Evolutionary conservation across 495 filamentous ascomycete genomes (phyloP), one percentile per base, ranked within the genome.

Genomic region (Parachaetomium inaequale): DNA sequence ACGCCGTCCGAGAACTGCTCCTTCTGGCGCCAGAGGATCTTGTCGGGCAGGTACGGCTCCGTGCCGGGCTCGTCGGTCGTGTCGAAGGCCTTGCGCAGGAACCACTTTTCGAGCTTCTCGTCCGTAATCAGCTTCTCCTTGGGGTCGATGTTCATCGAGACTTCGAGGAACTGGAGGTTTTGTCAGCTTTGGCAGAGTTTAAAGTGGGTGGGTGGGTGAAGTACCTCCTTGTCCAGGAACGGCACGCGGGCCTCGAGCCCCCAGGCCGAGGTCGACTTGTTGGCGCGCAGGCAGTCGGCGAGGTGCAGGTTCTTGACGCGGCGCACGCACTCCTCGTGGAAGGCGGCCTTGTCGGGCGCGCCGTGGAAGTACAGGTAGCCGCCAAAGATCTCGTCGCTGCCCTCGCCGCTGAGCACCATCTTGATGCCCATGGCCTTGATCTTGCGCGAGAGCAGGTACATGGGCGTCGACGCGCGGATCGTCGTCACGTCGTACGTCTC

Each of bases 181-280:
- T 55, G 34, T 42, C 25, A 28, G 53, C 7, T 25, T 28, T 6
- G 36, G 7, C 12, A 29, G 2, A 45, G 0, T n/a, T n/a, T n/a
- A n/a, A n/a, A n/a, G n/a, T n/a, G n/a, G n/a, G n/a, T n/a, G n/a
- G n/a, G n/a, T 14, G 23, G 7, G 23, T 49, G 10, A 8, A 3
- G 12, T 67, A 85, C 84, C 78, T 88, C 71, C 78, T 98, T 96
- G 78, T 98, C 94, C 45, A 98, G 81, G 85, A 98, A 98, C 7
- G 94, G 94, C 61, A 98, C 94, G 72, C 94, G 93, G 54, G 94
- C 94, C 81, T 98, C 94, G 43, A 98, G 86, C 71, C 94, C 94
- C 94, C 94, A 98, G 31, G 95, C 94, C n/a, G 90, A 88, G 32
- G 94, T 98, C 23, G 93, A 97, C 82, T 98, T 98, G 87, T 98